Evolutionary conservation across 148 eudicot species (phyloP).

Genomic region (Camellia lanceoleosa): DNA sequence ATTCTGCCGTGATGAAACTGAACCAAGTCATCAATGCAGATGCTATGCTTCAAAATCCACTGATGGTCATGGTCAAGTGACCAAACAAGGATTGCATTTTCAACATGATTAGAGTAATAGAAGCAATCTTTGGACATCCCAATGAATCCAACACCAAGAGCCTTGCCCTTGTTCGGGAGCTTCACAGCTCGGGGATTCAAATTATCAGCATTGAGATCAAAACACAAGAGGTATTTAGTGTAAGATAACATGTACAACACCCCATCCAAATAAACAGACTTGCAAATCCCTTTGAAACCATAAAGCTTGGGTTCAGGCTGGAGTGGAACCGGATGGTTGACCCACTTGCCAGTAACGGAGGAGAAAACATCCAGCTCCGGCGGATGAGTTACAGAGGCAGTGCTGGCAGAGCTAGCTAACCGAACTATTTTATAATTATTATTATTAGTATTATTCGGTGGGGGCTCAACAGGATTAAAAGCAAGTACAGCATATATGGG

Average conservation of each 20-base stretch:
- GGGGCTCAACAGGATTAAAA: conserved; percentile 9
- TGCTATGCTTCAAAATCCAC: conserved; percentile 15
- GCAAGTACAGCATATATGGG: background rate
- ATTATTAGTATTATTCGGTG: no score
- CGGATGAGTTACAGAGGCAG: background rate
- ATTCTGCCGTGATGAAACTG: background rate
- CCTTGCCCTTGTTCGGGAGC: background rate
- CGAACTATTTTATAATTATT: conserved; percentile 8
- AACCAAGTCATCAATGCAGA: background rate
- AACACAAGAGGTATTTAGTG: background rate
- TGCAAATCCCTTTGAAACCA: background rate
- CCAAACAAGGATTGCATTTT: background rate
- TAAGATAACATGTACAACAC: conserved; percentile 7
- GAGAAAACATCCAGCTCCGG: conserved; percentile 13
- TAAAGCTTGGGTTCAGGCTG: background rate
- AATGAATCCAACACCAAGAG: background rate
- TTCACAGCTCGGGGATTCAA: background rate
- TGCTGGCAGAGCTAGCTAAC: background rate
- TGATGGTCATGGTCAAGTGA: conserved; percentile 3
- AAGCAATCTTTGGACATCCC: conserved; percentile 8
- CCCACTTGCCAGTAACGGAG: conserved; percentile 16
- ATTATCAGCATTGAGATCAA: conserved; percentile 10
- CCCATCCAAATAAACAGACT: background rate
- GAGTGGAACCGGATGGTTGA: background rate
- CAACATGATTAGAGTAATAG: conserved; percentile 3